Conservation (phyloP, 2,329 filamentous ascomycete species). For the Alternaria triticina region DNA sequence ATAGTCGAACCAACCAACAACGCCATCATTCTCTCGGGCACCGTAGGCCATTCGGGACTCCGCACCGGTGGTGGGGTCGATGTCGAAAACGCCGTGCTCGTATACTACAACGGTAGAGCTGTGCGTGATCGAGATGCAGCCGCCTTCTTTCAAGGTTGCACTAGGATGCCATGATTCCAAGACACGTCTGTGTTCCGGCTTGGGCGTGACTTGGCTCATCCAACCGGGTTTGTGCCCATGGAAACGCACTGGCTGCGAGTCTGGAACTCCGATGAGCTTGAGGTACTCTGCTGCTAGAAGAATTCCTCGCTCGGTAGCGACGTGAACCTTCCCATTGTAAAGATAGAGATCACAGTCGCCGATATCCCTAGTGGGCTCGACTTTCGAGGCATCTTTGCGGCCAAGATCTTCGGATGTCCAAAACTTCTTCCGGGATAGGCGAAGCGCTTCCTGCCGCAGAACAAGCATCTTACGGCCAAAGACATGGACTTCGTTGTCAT, state of each 20-base stretch:
- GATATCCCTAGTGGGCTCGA: slow-evolving; percentile 7
- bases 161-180: background rate
- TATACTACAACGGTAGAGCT: background rate
- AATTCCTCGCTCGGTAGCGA: slow-evolving; percentile 24
- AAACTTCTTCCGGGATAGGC: background rate
- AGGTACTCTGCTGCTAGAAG: slow-evolving; percentile 21
- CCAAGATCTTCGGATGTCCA: slow-evolving; percentile 11
- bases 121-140: background rate
- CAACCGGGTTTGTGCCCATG: slow-evolving; percentile 23
- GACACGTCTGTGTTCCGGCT: background rate
- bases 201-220: slow-evolving; percentile 5
- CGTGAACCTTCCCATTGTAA: slow-evolving; percentile 15
- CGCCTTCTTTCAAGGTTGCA: background rate
- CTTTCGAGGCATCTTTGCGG: slow-evolving; percentile 1
- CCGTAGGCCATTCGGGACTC: slow-evolving; percentile 4
- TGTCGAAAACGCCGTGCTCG: background rate
- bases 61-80: background rate
- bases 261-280: slow-evolving; percentile 19
- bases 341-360: slow-evolving; percentile 27
- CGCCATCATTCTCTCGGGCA: background rate
- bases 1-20: slow-evolving; percentile 9
- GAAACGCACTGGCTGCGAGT: slow-evolving; percentile 24
- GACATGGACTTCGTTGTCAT: slow-evolving; percentile 4
- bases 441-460: slow-evolving; percentile 1
- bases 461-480: slow-evolving; percentile 7